Base-by-base conservation (phyloP, 78 protist species). In the Dictyostelium capitatum region DNA sequence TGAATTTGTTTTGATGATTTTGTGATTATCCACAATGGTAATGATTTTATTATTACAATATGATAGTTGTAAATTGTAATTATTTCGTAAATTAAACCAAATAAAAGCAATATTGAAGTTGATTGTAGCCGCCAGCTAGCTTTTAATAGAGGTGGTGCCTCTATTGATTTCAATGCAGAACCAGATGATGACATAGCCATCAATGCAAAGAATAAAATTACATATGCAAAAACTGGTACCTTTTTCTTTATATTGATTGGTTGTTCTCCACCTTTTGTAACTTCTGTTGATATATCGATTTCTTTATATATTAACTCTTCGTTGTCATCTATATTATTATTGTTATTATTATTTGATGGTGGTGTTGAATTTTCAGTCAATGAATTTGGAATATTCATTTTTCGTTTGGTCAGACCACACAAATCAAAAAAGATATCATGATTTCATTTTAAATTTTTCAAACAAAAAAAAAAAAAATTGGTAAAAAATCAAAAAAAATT, bases 71-170 rank as follows among this genome's bases (percentile, higher is more conserved):
- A 74, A 23, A 32, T 47, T 25, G 10, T 74, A n/a, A 12, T 17
- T 11, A 74, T 25, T 30, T 85, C 92, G 11, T 54, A 57, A 1
- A 85, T 37, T 4, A 75, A 57, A 0, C 92, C 92, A 62, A 85
- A 48, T 20, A 85, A 75, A 5, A 85, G 48, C 11, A 85, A 46
- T 4, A 73, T 9, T 7, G 67, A 43, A 0, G 82, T 85, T 12
- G 67, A 25, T 32, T 85, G 92, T 28, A 85, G 32, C 25, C 92
- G 17, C 82, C 83, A 85, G 20, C 79, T 62, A 3, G 83, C 83
- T 50, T 85, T 85, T 6, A 75, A 70, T 28, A 85, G 62, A 47
- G 92, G 92, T 11, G 92, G 92, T 30, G 51, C 92, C 20, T 85
- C 78, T 4, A 85, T 62, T 47, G 46, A 37, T 28, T 30, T 62